phyloP scores from a whole-genome alignment of 306 rosid species.

The Erythrophleum fordii region DNA sequence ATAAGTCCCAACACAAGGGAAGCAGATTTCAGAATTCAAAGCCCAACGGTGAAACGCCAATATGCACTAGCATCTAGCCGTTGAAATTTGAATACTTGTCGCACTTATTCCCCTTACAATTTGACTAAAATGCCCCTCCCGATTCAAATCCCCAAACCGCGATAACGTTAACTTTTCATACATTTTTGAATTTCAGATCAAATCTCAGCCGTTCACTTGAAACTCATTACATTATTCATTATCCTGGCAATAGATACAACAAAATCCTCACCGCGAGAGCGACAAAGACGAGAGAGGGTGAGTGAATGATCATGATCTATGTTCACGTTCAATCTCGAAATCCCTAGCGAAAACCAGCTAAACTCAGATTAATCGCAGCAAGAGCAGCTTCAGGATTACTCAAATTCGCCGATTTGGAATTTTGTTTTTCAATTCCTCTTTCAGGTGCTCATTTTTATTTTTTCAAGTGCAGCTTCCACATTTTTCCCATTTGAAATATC shows the following conservation, averaged over 20 bases:
- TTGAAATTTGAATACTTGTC: slow-evolving; percentile 59
- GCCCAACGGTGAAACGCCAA: not conserved
- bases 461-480: not conserved
- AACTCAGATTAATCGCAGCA: slow-evolving; percentile 23
- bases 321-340: slow-evolving; percentile 46
- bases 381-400: slow-evolving; percentile 47
- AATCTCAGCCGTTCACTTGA: slow-evolving; percentile 69
- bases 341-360: slow-evolving; percentile 14
- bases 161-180: slow-evolving; percentile 13
- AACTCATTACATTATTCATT: slow-evolving; percentile 30
- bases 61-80: slow-evolving; percentile 56
- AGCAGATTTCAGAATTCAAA: not conserved
- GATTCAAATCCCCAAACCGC: slow-evolving; percentile 86
- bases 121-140: slow-evolving; percentile 55
- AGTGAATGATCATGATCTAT: slow-evolving; percentile 37
- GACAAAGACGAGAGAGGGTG: slow-evolving; percentile 22
- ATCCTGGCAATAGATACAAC: slow-evolving; percentile 30
- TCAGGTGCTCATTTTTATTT: slow-evolving; percentile 55
- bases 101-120: not conserved
- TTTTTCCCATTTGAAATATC: not conserved
- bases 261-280: slow-evolving; percentile 26
- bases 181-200: slow-evolving; percentile 47
- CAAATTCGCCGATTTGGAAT: slow-evolving; percentile 48
- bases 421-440: slow-evolving; percentile 65
- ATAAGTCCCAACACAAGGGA: not conserved